phyloP scores from a whole-genome alignment of 805 yeast species.

The Lipomyces starkeyi region DNA sequence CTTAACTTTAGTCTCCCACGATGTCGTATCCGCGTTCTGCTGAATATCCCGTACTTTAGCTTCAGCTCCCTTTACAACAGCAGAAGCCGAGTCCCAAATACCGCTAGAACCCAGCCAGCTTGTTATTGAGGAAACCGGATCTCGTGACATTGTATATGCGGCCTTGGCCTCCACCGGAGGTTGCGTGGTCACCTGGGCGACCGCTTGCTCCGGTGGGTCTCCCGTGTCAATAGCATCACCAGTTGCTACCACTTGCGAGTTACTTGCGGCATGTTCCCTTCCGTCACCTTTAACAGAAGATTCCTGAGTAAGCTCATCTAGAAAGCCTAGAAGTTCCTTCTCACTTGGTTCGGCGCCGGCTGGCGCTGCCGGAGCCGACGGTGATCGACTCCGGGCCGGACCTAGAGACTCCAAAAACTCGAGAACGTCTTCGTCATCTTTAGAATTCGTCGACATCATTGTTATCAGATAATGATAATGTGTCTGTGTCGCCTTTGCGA shows the following conservation, averaged over 20 bases:
- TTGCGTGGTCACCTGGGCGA: neutral
- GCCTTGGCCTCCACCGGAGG: neutral
- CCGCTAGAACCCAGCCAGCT: slow-evolving; percentile 45
- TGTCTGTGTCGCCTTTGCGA: neutral
- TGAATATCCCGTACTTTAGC: slow-evolving; percentile 49
- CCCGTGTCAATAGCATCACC: neutral
- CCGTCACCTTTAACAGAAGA: slow-evolving; percentile 17
- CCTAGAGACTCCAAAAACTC: slow-evolving; percentile 50
- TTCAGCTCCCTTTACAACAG: slow-evolving; percentile 53
- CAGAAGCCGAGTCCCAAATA: slow-evolving; percentile 50
- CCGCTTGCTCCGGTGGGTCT: neutral
- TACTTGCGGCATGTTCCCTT: neutral
- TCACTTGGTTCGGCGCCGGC: slow-evolving; percentile 37
- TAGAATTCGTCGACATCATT: slow-evolving; percentile 26
- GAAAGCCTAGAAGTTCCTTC: slow-evolving; percentile 52
- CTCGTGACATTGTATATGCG: neutral
- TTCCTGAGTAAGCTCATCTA: slow-evolving; percentile 49
- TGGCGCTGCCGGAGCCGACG: slow-evolving; percentile 9
- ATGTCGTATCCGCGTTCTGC: slow-evolving; percentile 41
- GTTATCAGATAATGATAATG: slow-evolving; percentile 5
- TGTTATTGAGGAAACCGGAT: slow-evolving; percentile 28
- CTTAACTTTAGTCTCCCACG: slow-evolving; percentile 40
- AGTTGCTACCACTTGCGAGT: slow-evolving; percentile 2
- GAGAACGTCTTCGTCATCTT: slow-evolving; percentile 48
- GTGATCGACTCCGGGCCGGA: slow-evolving; percentile 29